phyloP scores from a whole-genome alignment of 164 flowering plant genomes.

The Berberis vulgaris region DNA sequence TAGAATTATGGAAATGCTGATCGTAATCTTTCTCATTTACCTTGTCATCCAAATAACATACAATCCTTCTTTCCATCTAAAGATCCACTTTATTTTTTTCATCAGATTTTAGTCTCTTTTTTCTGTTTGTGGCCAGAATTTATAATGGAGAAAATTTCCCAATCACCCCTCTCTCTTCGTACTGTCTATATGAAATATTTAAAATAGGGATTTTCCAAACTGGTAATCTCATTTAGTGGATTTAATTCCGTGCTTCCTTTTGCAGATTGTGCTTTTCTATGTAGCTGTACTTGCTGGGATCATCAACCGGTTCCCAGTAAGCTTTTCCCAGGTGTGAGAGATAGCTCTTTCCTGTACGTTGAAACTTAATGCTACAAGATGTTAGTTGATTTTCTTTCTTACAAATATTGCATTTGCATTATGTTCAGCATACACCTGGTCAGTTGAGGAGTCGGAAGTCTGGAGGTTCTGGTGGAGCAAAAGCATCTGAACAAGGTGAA shows the following conservation, averaged over 20 bases:
- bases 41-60: no score
- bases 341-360: neutral
- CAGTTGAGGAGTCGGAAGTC: conserved; percentile 85
- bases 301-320: conserved; percentile 74
- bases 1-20: no score
- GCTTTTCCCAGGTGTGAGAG: conserved; percentile 76
- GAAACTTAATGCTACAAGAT: neutral
- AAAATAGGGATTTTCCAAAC: no score
- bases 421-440: conserved; percentile 64
- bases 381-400: no score
- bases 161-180: no score
- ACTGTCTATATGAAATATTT: no score
- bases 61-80: no score
- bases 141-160: no score
- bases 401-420: neutral
- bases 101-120: no score
- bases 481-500: conserved; percentile 79
- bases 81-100: no score
- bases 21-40: no score
- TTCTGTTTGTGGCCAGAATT: no score
- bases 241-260: conserved; percentile 11
- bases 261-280: conserved; percentile 86
- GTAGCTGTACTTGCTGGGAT: conserved; percentile 83
- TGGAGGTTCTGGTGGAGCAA: conserved; percentile 58
- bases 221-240: neutral